Conservation (phyloP, 257 asterid genomes). For the Solanum lycopersicoides region DNA sequence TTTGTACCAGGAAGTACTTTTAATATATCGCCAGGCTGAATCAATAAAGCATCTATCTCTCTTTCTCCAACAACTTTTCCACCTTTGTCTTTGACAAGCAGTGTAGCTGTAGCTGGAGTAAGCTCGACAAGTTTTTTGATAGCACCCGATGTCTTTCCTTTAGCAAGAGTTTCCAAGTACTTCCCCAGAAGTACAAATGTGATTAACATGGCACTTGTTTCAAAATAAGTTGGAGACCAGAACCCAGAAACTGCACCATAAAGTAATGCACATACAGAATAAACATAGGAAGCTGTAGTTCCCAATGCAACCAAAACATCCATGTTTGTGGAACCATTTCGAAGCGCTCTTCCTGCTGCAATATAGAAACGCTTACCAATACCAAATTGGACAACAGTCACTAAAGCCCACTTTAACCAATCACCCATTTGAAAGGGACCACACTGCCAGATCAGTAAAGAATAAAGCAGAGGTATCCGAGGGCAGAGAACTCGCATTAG, state of each 20-base stretch:
- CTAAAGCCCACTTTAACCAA: conserved; percentile 94
- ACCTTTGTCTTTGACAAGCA: conserved; percentile 67
- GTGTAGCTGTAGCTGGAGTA: conserved; percentile 79
- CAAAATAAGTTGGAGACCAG: conserved; percentile 91
- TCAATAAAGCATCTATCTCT: conserved; percentile 82
- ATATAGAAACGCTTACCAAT: conserved; percentile 94
- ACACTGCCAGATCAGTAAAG: conserved; percentile 73
- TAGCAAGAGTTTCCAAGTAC: conserved; percentile 88
- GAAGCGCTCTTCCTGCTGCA: conserved; percentile 96
- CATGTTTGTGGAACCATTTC: conserved; percentile 96
- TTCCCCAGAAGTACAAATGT: conserved; percentile 94
- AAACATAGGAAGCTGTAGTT: conserved; percentile 91
- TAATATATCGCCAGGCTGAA: conserved; percentile 85
- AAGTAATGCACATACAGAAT: conserved; percentile 79
- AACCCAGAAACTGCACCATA: conserved; percentile 93
- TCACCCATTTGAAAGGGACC: conserved; percentile 99
- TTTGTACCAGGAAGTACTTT: conserved; percentile 94
- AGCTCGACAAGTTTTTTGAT: conserved; percentile 94
- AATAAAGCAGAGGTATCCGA: conserved; percentile 72
- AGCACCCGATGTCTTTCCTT: conserved; percentile 98
- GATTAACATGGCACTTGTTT: conserved; percentile 96
- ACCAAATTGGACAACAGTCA: conserved; percentile 76
- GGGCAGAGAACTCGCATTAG: conserved; percentile 92
- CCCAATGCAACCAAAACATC: conserved; percentile 97
- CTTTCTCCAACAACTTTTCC: conserved; percentile 81